These are phyloP conservation scores for Malassezia slooffiae DNA, from an alignment of 1,284 basidiomycete species.

Conservation along the genomic window DNA sequence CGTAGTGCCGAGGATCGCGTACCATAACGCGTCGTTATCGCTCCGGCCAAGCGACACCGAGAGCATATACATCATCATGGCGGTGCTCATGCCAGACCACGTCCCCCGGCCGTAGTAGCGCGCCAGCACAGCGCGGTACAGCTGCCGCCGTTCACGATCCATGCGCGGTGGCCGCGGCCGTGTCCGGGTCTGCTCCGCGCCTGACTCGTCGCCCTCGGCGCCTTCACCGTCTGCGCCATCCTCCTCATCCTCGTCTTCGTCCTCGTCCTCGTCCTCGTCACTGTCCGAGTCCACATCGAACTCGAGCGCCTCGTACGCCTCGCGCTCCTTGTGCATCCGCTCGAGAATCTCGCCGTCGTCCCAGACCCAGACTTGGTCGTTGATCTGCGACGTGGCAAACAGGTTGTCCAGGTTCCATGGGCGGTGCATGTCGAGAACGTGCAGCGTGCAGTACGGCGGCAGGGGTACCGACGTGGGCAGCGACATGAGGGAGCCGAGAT, in stretches of 20 bases:
- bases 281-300: slow-evolving; percentile 35
- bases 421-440: slow-evolving; percentile 86
- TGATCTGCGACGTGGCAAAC: slow-evolving; percentile 56
- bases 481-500: slow-evolving; percentile 80
- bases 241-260: slow-evolving; percentile 43
- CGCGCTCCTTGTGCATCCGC: slow-evolving; percentile 24
- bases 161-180: slow-evolving; percentile 14
- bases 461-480: slow-evolving; percentile 52
- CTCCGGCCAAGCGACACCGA: slow-evolving; percentile 77
- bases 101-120: slow-evolving; percentile 73
- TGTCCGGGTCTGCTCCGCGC: background rate
- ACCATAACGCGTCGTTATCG: slow-evolving; percentile 90
- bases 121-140: slow-evolving; percentile 30
- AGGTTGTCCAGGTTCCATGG: slow-evolving; percentile 82
- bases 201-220: background rate
- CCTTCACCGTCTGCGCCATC: slow-evolving; percentile 45
- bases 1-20: slow-evolving; percentile 85
- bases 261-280: slow-evolving; percentile 57
- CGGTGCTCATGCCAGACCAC: slow-evolving; percentile 76
- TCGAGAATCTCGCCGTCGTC: slow-evolving; percentile 39
- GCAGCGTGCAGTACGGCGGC: slow-evolving; percentile 53
- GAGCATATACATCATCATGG: slow-evolving; percentile 78
- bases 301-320: slow-evolving; percentile 33
- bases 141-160: slow-evolving; percentile 20
- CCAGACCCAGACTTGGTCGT: slow-evolving; percentile 36